Evolutionary conservation across 2,329 filamentous ascomycete species (phyloP).

Genomic region (Didymella arachidicola): DNA sequence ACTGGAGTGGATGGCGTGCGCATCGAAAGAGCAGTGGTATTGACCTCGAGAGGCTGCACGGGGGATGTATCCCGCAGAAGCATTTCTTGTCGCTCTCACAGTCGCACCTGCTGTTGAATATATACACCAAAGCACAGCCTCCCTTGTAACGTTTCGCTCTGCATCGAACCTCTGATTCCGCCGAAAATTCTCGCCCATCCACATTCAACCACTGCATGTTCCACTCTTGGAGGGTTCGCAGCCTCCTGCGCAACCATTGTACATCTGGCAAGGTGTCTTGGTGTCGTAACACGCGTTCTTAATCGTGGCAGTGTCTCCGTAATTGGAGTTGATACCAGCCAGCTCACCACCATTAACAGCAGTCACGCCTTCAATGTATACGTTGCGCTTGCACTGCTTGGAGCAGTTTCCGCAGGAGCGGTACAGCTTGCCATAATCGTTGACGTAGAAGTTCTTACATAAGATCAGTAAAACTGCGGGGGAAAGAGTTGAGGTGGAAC

Average conservation of each 20-base stretch:
- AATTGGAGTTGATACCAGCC: slow-evolving; percentile 59
- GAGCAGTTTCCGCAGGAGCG: slow-evolving; percentile 56
- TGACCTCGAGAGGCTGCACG: not conserved
- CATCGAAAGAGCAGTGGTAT: not conserved
- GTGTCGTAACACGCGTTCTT: slow-evolving; percentile 31
- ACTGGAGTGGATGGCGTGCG: not conserved
- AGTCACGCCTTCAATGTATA: slow-evolving; percentile 52
- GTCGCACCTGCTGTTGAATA: not conserved
- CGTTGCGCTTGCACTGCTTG: slow-evolving; percentile 53
- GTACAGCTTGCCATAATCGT: slow-evolving; percentile 49
- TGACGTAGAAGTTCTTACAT: slow-evolving; percentile 30
- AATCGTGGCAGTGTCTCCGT: slow-evolving; percentile 54
- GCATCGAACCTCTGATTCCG: not conserved
- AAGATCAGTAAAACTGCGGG: not conserved
- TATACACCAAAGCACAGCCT: not conserved
- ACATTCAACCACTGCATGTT: slow-evolving; percentile 21
- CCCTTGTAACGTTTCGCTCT: not conserved
- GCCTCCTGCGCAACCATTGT: slow-evolving; percentile 26
- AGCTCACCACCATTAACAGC: slow-evolving; percentile 51
- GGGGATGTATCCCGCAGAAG: no score
- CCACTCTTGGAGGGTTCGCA: slow-evolving; percentile 30
- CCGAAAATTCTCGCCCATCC: not conserved
- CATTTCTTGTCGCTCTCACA: no score
- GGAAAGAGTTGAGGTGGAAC: not conserved
- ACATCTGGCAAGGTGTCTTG: slow-evolving; percentile 27